Base-by-base conservation (phyloP, 768 basidiomycete species). In the Termitomyces sp. region DNA sequence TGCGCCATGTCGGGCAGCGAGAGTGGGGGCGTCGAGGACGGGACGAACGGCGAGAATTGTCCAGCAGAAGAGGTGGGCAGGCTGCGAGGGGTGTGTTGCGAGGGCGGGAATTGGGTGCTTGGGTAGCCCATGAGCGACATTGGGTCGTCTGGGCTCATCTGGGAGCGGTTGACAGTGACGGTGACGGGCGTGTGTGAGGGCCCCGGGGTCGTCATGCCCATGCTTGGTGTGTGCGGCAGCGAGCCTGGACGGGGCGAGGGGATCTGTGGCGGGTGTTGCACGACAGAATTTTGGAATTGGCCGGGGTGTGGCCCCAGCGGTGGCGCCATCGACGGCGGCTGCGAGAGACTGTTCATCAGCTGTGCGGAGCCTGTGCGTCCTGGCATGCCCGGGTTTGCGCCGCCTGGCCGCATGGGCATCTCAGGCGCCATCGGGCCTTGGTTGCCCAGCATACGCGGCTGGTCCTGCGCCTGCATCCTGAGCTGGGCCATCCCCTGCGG, bases 281-380 rank as follows among this genome's bases (percentile, higher is more conserved):
- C 71, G 38, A n/a, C n/a, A n/a, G 76, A 58, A 64, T 75, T 76
- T 63, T 71, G 74, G 61, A 80, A 81, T 44, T 71, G 67, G 59
- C n/a, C n/a, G n/a, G n/a, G n/a, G n/a, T n/a, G n/a, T n/a, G 73
- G 64, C 28, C 71, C 76, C 16, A 68, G 28, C 0, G 49, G 66
- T 9, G 73, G 65, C 65, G 73, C 72, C 20, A 71, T 67, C 24
- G 73, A 71, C 15, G 76, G 65, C 7, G 78, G 75, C 58, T 78
- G 79, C 15, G 73, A 61, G 13, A 82, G 69, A 60, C 76, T 75
- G 62, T 73, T 77, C 81, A 88, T 85, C 45, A 84, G 73, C 66
- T 77, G 76, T 9, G 79, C 71, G 7, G 84, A 77, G 33, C 76
- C 66, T 11, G 81, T 68, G 49, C 86, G 79, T 12, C 73, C 69